Evolutionary conservation across 2,329 filamentous ascomycete genomes (phyloP).

Genomic region (Hirsutella thompsonii): DNA sequence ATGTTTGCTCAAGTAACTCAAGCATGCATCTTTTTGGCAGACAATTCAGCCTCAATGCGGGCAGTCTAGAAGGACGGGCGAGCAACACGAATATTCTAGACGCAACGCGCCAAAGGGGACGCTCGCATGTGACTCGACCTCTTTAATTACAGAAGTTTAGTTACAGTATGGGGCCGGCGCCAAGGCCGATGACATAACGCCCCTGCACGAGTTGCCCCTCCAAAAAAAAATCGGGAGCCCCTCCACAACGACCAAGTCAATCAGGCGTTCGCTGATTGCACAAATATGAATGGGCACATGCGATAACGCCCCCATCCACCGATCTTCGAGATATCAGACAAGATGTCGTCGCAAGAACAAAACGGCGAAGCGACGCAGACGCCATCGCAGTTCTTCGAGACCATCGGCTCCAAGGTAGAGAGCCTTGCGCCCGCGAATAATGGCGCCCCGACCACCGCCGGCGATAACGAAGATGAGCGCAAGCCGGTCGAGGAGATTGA

Average conservation of each 20-base stretch:
- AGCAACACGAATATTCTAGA: too few relatives aligned
- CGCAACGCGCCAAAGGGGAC: too few relatives aligned
- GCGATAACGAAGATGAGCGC: conserved; percentile 31
- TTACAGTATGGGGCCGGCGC: background rate
- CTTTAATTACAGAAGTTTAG: too few relatives aligned
- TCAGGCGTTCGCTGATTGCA: background rate
- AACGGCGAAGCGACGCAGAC: conserved; percentile 21
- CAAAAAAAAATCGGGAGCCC: conserved; percentile 9
- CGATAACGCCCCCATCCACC: background rate
- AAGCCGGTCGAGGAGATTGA: conserved; percentile 56
- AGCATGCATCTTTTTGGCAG: too few relatives aligned
- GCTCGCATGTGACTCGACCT: background rate
- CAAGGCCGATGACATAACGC: conserved; percentile 5
- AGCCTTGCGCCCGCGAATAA: conserved; percentile 29
- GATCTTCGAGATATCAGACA: background rate
- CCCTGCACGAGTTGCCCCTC: conserved; percentile 9
- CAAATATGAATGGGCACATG: background rate
- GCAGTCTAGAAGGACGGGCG: too few relatives aligned
- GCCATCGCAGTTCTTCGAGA: conserved; percentile 43
- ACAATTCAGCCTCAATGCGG: too few relatives aligned
- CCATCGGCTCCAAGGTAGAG: conserved; percentile 49
- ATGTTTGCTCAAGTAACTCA: background rate
- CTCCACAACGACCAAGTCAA: conserved; percentile 9
- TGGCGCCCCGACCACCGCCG: conserved; percentile 12
- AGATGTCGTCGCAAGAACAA: conserved; percentile 30